phyloP scores from a whole-genome alignment of 768 basidiomycete genomes.

The Calvatia gigantea region DNA sequence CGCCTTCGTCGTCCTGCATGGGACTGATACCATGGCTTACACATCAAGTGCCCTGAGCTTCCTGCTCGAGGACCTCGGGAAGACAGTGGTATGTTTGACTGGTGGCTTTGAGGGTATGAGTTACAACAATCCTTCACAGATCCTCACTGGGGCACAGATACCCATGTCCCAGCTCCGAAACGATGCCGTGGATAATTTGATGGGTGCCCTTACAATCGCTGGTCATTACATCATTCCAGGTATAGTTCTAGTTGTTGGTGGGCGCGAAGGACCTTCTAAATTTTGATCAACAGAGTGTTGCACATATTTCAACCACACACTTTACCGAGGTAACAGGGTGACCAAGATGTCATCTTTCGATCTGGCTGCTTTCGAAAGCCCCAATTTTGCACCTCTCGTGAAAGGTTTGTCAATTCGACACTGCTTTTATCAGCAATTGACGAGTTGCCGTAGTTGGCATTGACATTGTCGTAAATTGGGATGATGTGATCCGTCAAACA shows the following conservation, averaged over 20 bases:
- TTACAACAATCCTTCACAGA: slow-evolving; percentile 37
- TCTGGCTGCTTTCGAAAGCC: slow-evolving; percentile 79
- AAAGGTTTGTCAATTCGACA: slow-evolving; percentile 48
- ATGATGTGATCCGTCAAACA: slow-evolving; percentile 79
- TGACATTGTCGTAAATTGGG: slow-evolving; percentile 88
- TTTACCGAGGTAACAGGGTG: slow-evolving; percentile 84
- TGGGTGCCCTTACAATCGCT: slow-evolving; percentile 85
- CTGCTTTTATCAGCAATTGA: slow-evolving; percentile 7
- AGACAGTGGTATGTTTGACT: slow-evolving; percentile 66
- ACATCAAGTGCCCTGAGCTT: slow-evolving; percentile 88
- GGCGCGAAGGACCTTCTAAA: neutral
- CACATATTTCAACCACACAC: slow-evolving; percentile 86
- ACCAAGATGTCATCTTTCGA: slow-evolving; percentile 82
- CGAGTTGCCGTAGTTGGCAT: slow-evolving; percentile 63
- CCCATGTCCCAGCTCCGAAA: slow-evolving; percentile 89
- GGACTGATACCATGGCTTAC: slow-evolving; percentile 91
- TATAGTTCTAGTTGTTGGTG: slow-evolving; percentile 25
- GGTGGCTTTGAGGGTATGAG: neutral
- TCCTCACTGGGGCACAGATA: slow-evolving; percentile 91
- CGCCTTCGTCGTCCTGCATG: slow-evolving; percentile 87
- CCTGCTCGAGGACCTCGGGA: slow-evolving; percentile 88
- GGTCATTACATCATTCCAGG: slow-evolving; percentile 92
- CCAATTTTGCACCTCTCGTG: slow-evolving; percentile 79
- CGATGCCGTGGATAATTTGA: slow-evolving; percentile 90
- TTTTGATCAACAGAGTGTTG: slow-evolving; percentile 56